These are phyloP conservation scores for Sporisorium iseilematis-ciliati DNA, from an alignment of 1,284 basidiomycete genomes.

Conservation along the genomic window DNA sequence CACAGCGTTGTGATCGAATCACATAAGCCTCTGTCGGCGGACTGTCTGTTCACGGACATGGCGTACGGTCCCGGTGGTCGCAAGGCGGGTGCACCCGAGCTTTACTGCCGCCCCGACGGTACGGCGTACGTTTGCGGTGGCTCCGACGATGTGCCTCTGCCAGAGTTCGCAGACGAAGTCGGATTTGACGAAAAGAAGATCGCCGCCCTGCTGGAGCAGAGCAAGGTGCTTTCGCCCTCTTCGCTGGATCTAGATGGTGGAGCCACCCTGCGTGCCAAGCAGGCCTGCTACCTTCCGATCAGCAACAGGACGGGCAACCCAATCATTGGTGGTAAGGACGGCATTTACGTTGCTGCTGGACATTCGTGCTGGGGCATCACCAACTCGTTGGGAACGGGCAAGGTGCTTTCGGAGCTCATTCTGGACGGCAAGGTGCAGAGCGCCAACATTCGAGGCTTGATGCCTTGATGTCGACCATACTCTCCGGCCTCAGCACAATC, in stretches of 20 bases:
- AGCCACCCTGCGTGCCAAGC: constrained; percentile 70
- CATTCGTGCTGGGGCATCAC: constrained; percentile 73
- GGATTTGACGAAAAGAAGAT: constrained; percentile 67
- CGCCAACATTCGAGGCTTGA: constrained; percentile 73
- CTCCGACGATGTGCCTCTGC: constrained; percentile 70
- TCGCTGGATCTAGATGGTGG: constrained; percentile 70
- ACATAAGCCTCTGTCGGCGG: constrained; percentile 64
- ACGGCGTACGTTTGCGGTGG: constrained; percentile 70
- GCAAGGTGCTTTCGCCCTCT: constrained; percentile 71
- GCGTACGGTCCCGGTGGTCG: constrained; percentile 60
- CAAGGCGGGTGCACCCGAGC: constrained; percentile 52
- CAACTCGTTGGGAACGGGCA: constrained; percentile 73
- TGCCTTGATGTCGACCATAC: constrained; percentile 56
- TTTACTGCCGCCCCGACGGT: constrained; percentile 69
- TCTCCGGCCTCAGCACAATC: not conserved
- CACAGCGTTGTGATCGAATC: constrained; percentile 72
- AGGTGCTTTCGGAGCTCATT: constrained; percentile 73
- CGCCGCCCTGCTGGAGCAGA: constrained; percentile 71
- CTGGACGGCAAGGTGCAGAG: constrained; percentile 72
- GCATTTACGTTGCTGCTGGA: constrained; percentile 72
- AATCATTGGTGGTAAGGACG: constrained; percentile 72
- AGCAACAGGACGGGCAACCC: constrained; percentile 72
- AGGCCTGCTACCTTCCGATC: constrained; percentile 75
- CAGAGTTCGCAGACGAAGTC: constrained; percentile 67
- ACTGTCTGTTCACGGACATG: constrained; percentile 74